Evolutionary conservation across 2,329 filamentous ascomycete species (phyloP).

Genomic region (Ophiocordyceps sinensis): DNA sequence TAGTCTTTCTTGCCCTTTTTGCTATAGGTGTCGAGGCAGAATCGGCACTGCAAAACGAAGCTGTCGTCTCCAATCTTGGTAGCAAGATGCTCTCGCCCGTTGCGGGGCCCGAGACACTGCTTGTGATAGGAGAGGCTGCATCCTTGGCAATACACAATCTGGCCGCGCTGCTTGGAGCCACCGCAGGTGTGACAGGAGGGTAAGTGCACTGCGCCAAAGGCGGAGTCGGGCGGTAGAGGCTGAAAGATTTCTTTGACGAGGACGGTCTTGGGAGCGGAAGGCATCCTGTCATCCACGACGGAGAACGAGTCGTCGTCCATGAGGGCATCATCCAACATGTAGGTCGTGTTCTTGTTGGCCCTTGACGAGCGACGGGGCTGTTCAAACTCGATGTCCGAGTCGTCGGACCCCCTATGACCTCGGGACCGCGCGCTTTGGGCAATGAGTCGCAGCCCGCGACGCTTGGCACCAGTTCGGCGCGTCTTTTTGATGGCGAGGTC

Average conservation of each 20-base stretch:
- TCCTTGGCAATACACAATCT: constrained; percentile 78
- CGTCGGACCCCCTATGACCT: constrained; percentile 11
- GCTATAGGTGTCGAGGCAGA: constrained; percentile 56
- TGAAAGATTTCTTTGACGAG: constrained; percentile 65
- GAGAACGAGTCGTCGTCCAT: constrained; percentile 46
- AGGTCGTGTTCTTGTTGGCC: constrained; percentile 25
- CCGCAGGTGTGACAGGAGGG: constrained; percentile 58
- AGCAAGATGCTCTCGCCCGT: constrained; percentile 67
- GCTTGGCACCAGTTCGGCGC: constrained; percentile 8
- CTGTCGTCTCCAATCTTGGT: constrained; percentile 66
- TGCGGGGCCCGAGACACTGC: constrained; percentile 61
- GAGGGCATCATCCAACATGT: constrained; percentile 36
- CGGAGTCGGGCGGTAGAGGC: constrained; percentile 40
- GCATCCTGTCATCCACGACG: constrained; percentile 28
- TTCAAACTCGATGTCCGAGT: constrained; percentile 39
- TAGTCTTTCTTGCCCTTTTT: constrained; percentile 45
- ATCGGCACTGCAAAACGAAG: constrained; percentile 82
- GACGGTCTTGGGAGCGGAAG: constrained; percentile 36
- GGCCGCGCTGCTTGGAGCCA: constrained; percentile 34
- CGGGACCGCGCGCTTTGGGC: constrained; percentile 5
- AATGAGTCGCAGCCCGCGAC: constrained; percentile 9
- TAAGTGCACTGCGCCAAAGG: constrained; percentile 58
- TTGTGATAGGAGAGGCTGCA: constrained; percentile 78
- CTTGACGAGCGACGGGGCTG: constrained; percentile 33
- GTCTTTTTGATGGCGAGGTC: constrained; percentile 16